Evolutionary conservation across 768 basidiomycete species (phyloP), one percentile per base, ranked within the genome.

Genomic region (Leccinum aurantiacum): DNA sequence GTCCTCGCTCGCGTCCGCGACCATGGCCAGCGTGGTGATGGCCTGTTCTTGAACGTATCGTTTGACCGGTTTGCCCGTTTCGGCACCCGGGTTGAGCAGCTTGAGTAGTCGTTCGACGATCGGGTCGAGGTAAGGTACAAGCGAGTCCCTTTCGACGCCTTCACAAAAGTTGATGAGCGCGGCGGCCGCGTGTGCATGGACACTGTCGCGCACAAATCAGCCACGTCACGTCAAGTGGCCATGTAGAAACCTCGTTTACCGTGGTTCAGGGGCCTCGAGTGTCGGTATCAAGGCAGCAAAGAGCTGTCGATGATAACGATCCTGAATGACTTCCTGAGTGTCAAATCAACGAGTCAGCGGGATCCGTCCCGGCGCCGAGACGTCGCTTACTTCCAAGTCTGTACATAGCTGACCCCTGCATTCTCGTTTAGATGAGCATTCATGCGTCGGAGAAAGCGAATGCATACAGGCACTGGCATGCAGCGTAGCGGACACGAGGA

Each of bases 131-230:
- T 90, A 93, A 0, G 90, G 89, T 0, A 88, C 65, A 10, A 92
- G 81, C 1, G 84, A 87, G 24, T 89, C 83, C 15, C 85, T 81
- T 64, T 85, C 88, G 37, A 91, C 90, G 37, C 91, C 90, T 70
- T 94, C 89, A 72, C 92, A 95, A 76, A 94, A 94, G 71, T 95
- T 95, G 71, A 94, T 92, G 24, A 95, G 79, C 0, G 92, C 92
- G 0, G 93, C 89, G 0, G 92, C 91, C 2, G 93, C 90, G 67
- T 95, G 93, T 0, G 91, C 81, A 62, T 93, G 92, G 0, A 95
- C 91, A 25, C 93, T 93, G 65, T 35, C 57, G 37, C 19, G 15
- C 14, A 56, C 56, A 6, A 35, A 46, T 57, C 9, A 61, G 59
- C 27, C 27, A 29, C 46, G 52, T 56, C 63, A 44, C 35, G 24